Percentiles rank a stretch among this genome's conserved stretches.
These are phyloP conservation scores for Acacia confusa DNA, from an alignment of 306 rosid genomes.

Conservation along the genomic window DNA sequence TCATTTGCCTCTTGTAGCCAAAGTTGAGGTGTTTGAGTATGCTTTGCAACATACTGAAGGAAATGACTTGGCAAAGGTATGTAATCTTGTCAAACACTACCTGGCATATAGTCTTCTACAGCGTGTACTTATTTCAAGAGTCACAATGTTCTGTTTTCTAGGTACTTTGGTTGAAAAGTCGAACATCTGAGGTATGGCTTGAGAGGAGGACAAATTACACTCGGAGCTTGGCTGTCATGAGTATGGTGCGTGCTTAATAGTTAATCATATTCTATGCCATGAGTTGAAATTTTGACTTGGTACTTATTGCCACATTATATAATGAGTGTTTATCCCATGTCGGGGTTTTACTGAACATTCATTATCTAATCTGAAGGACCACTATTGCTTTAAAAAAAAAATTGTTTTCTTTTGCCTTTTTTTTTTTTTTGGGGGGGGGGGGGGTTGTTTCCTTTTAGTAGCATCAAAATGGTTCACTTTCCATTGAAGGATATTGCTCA, in stretches of 20 bases:
- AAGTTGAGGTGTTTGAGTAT: slow-evolving; percentile 96
- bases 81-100: slow-evolving; percentile 16
- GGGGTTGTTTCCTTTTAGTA: not conserved
- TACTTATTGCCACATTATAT: slow-evolving; percentile 11
- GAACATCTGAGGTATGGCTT: slow-evolving; percentile 95
- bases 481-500: not conserved
- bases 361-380: not conserved
- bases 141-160: slow-evolving; percentile 35
- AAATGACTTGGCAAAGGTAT: slow-evolving; percentile 84
- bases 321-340: not conserved
- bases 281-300: slow-evolving; percentile 8
- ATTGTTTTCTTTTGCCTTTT: too few species aligned
- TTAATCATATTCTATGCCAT: slow-evolving; percentile 17
- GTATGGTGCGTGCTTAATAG: slow-evolving; percentile 82
- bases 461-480: not conserved
- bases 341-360: not conserved
- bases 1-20: slow-evolving; percentile 91
- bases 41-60: slow-evolving; percentile 94
- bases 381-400: not conserved
- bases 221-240: slow-evolving; percentile 98
- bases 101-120: slow-evolving; percentile 19
- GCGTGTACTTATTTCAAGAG: slow-evolving; percentile 31
- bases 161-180: slow-evolving; percentile 99
- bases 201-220: slow-evolving; percentile 99
- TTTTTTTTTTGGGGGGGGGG: not conserved